These are phyloP conservation scores for Didymella keratinophila DNA, from an alignment of 2,329 filamentous ascomycete genomes.

Conservation along the genomic window DNA sequence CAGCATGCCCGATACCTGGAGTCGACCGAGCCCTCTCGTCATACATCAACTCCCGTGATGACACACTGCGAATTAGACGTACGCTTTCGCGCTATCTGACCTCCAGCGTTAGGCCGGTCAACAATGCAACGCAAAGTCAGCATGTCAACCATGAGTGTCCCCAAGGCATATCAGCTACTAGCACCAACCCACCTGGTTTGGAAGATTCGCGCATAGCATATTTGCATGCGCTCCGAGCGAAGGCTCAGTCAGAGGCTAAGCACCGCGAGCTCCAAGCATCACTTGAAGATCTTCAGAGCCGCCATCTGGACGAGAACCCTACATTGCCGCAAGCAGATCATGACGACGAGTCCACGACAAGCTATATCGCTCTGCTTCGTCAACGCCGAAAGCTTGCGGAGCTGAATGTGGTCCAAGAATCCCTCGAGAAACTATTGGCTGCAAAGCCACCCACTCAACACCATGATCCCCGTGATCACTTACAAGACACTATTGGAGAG, in stretches of 20 bases:
- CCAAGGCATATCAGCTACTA: conserved; percentile 30
- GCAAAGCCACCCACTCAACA: conserved; percentile 44
- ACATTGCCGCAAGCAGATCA: conserved; percentile 43
- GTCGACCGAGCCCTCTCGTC: conserved; percentile 47
- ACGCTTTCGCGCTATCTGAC: conserved; percentile 45
- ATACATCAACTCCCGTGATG: conserved; percentile 49
- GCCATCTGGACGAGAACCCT: conserved; percentile 34
- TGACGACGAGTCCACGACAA: conserved; percentile 37
- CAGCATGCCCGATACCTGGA: conserved; percentile 48
- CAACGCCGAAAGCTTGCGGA: conserved; percentile 57
- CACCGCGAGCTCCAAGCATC: conserved; percentile 45
- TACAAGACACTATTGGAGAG: conserved; percentile 45
- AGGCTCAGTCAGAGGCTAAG: conserved; percentile 51
- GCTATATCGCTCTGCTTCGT: conserved; percentile 56
- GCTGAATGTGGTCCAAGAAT: conserved; percentile 57
- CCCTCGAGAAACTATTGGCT: conserved; percentile 51
- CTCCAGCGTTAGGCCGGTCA: conserved; percentile 40
- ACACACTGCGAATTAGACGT: conserved; percentile 48
- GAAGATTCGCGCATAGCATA: conserved; percentile 56
- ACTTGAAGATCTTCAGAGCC: conserved; percentile 41
- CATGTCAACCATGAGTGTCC: conserved; percentile 47
- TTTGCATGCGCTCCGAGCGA: conserved; percentile 55
- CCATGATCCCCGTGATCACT: conserved; percentile 36
- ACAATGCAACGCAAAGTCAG: conserved; percentile 36
- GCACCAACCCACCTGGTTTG: conserved; percentile 48